Conservation (phyloP, 202 grass and related monocot species). For the Schoenoplectus triqueter region DNA sequence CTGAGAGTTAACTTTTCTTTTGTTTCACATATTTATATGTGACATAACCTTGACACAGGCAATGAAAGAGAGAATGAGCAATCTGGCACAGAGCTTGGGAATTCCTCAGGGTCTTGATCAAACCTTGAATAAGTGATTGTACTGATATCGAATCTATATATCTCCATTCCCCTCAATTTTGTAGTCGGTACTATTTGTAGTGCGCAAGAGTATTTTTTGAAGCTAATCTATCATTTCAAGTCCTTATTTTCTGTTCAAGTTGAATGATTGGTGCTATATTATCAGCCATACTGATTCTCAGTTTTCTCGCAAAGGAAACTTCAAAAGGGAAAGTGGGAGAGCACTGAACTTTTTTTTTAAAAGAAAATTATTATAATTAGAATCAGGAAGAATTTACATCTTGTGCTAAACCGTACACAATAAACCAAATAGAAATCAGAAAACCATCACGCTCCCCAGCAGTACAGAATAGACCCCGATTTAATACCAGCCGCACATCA, state of each 20-base stretch:
- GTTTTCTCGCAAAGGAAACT: not conserved
- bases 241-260: conserved; percentile 12
- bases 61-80: conserved; percentile 98
- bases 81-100: conserved; percentile 88
- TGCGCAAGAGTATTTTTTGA: not conserved
- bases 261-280: not conserved
- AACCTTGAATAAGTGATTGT: conserved; percentile 42
- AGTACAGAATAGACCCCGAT: no score
- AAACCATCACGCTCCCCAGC: no score
- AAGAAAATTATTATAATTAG: no score
- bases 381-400: no score
- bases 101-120: conserved; percentile 69
- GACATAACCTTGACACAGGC: conserved; percentile 47
- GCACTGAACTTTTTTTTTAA: no score
- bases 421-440: no score
- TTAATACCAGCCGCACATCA: no score
- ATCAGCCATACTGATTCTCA: not conserved
- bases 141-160: conserved; percentile 13
- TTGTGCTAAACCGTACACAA: no score
- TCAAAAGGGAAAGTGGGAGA: no score
- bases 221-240: not conserved
- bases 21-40: not conserved
- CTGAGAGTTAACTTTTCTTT: not conserved
- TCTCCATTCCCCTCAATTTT: conserved; percentile 19
- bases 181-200: conserved; percentile 12